Evolutionary conservation across 2,329 filamentous ascomycete species (phyloP).

Genomic region (Pezicula radicicola): DNA sequence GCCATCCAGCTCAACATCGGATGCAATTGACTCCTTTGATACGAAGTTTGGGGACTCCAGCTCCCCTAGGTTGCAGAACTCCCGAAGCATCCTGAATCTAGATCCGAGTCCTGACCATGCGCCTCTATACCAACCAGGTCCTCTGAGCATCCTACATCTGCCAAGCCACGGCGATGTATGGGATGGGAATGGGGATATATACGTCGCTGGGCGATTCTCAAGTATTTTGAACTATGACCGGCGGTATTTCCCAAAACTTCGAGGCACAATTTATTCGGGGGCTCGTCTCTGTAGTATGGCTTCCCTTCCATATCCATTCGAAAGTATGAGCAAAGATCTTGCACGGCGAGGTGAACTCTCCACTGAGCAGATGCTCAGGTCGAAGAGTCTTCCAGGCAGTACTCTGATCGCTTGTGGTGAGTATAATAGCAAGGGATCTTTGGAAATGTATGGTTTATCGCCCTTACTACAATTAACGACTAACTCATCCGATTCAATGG

Average conservation of each 20-base stretch:
- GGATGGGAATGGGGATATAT: constrained; percentile 66
- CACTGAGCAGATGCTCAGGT: constrained; percentile 47
- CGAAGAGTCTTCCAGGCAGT: constrained; percentile 53
- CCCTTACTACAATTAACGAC: constrained; percentile 23
- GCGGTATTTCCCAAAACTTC: constrained; percentile 75
- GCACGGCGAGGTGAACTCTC: constrained; percentile 54
- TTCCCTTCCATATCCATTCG: constrained; percentile 65
- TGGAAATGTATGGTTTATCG: constrained; percentile 77
- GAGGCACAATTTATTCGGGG: constrained; percentile 79
- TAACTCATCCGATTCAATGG: constrained; percentile 26
- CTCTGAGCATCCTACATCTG: constrained; percentile 78
- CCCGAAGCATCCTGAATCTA: constrained; percentile 32
- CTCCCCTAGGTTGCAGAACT: constrained; percentile 6
- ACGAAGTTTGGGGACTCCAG: constrained; percentile 20
- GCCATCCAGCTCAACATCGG: constrained; percentile 16
- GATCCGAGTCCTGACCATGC: constrained; percentile 59
- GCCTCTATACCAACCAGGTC: constrained; percentile 74
- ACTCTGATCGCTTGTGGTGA: constrained; percentile 82
- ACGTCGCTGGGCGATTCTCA: constrained; percentile 84
- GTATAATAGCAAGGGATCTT: constrained; percentile 86
- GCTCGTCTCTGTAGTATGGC: constrained; percentile 73
- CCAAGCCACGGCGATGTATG: constrained; percentile 45
- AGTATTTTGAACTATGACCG: constrained; percentile 88
- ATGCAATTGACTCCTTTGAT: constrained; percentile 21
- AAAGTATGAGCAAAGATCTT: constrained; percentile 58